These are phyloP conservation scores for Aspergillus nanangensis DNA, from an alignment of 495 filamentous ascomycete species.

Conservation along the genomic window DNA sequence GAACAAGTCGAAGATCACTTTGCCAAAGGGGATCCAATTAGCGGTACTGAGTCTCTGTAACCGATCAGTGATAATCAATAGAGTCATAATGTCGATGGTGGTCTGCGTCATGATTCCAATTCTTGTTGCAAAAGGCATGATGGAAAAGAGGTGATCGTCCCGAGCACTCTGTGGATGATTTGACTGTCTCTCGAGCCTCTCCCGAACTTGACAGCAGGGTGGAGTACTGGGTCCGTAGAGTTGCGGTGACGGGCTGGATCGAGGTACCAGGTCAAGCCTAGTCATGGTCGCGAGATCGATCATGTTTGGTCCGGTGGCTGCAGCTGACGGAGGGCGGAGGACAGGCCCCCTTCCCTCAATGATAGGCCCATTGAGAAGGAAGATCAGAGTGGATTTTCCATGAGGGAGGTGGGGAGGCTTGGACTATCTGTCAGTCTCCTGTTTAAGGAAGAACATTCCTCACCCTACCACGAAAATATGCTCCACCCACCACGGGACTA, in stretches of 20 bases:
- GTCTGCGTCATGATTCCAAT: no score
- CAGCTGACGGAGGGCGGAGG: background rate
- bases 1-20: no score
- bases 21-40: no score
- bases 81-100: no score
- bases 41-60: no score
- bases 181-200: background rate
- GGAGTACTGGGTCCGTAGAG: background rate
- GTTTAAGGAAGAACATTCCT: background rate
- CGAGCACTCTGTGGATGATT: background rate
- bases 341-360: no score
- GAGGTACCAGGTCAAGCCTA: background rate
- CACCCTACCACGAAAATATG: constrained; percentile 1
- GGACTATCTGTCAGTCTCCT: background rate
- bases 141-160: background rate
- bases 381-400: background rate
- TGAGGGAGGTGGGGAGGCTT: background rate
- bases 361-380: background rate
- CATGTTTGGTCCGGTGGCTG: background rate
- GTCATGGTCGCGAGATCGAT: background rate
- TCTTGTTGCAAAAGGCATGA: background rate
- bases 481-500: background rate
- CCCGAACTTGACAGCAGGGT: background rate
- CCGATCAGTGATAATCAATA: no score
- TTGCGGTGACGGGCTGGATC: background rate